Evolutionary conservation across 202 grass and related monocot species (phyloP).

Genomic region (Setaria italica): DNA sequence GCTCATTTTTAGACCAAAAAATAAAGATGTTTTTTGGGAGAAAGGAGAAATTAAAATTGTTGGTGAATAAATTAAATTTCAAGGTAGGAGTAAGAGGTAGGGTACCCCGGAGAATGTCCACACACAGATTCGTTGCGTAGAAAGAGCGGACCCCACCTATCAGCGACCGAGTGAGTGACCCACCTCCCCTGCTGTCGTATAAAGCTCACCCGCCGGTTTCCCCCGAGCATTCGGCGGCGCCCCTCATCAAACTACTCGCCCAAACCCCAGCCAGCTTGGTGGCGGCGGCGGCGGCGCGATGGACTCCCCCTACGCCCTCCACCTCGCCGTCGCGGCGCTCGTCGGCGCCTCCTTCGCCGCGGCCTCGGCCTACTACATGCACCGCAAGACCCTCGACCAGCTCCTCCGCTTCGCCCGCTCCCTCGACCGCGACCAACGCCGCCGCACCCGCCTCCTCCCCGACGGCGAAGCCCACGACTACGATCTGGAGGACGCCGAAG

Average conservation of each 20-base stretch:
- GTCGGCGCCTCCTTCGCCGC: constrained; percentile 88
- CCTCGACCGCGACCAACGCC: constrained; percentile 43
- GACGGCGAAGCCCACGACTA: constrained; percentile 39
- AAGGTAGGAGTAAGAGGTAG: background rate
- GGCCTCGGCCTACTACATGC: constrained; percentile 91
- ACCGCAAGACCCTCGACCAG: constrained; percentile 83
- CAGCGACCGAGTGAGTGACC: background rate
- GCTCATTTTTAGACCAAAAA: background rate
- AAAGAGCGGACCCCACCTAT: background rate
- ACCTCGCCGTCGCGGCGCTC: constrained; percentile 81
- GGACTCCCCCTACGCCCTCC: constrained; percentile 73
- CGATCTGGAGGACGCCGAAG: constrained; percentile 13
- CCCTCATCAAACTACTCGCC: background rate
- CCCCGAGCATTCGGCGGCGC: constrained; percentile 30
- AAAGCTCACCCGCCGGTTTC: background rate
- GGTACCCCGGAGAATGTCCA: background rate
- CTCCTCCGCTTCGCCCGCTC: constrained; percentile 74
- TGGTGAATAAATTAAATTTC: constrained; percentile 19
- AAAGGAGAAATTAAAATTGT: background rate
- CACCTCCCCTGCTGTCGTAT: constrained; percentile 4
- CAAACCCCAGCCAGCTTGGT: background rate
- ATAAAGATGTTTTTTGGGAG: background rate
- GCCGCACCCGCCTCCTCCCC: constrained; percentile 35
- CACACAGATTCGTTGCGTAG: background rate
- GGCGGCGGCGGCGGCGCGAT: constrained; percentile 48